Percentiles rank a stretch among this genome's conserved stretches.
Evolutionary conservation across 1,284 basidiomycete genomes (phyloP).

Genomic region (Puccinia polysora): DNA sequence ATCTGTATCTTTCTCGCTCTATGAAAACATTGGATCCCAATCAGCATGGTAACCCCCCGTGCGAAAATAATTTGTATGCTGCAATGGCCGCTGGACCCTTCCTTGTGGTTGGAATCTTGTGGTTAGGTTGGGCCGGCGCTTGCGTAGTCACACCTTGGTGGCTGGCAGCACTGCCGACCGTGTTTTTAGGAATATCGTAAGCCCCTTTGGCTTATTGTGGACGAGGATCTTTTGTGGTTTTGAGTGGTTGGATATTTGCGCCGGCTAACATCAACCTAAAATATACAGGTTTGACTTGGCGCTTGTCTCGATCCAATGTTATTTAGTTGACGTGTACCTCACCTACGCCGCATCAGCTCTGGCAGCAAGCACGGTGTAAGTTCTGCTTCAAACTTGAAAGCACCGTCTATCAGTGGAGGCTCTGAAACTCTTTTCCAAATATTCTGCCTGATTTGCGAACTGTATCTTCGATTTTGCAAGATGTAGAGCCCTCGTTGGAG

Average conservation of each 20-base stretch:
- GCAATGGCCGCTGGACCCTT: slow-evolving; percentile 61
- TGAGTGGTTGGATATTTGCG: too few relatives aligned
- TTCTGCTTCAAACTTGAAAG: neutral
- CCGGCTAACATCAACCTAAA: neutral
- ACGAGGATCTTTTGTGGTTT: neutral
- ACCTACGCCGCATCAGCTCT: slow-evolving; percentile 68
- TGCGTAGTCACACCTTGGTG: slow-evolving; percentile 62
- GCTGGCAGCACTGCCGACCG: slow-evolving; percentile 58
- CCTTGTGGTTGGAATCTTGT: slow-evolving; percentile 63
- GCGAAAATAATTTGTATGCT: slow-evolving; percentile 64
- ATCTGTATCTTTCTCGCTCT: slow-evolving; percentile 52
- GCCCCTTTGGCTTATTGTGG: neutral
- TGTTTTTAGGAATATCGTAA: slow-evolving; percentile 56
- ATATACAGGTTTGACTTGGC: slow-evolving; percentile 58
- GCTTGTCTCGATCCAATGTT: slow-evolving; percentile 61
- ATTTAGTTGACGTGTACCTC: slow-evolving; percentile 58
- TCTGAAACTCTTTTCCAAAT: neutral
- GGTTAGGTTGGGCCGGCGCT: slow-evolving; percentile 67
- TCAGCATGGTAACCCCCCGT: slow-evolving; percentile 60
- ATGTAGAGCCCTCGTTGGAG: slow-evolving; percentile 50
- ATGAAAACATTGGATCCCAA: slow-evolving; percentile 58
- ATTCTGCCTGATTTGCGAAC: neutral
- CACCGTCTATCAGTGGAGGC: too few relatives aligned
- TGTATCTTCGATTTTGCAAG: slow-evolving; percentile 2
- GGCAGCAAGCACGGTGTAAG: slow-evolving; percentile 63